Base-by-base conservation (phyloP, 129 eudicot species). In the Helianthus tuberosus region DNA sequence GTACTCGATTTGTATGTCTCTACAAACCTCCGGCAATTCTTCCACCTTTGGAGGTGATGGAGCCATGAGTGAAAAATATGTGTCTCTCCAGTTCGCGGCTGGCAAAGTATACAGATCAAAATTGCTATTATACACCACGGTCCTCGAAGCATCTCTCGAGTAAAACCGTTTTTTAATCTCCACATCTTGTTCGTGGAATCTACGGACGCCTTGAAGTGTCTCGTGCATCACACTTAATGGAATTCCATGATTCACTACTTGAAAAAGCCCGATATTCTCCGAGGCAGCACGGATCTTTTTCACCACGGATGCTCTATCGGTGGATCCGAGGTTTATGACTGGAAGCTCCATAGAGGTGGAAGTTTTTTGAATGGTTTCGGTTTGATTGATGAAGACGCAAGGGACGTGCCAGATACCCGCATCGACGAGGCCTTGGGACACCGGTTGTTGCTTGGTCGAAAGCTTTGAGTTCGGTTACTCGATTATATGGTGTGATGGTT, bases 191-290 rank as follows among this genome's bases (percentile, higher is more conserved):
- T 50, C 66, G 15, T 71, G 23, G 64, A 78, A 78, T 27, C 72
- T 63, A 25, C 66, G 72, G 0, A 78, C 59, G 15, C 77, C 82
- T 70, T 43, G 54, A 66, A 88, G 49, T 80, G 77, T 55, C 62
- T 86, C 83, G 36, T 83, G 73, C 83, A 83, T 15, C 2, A 83
- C 80, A 9, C 41, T 27, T 8, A 62, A 44, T 0, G 91, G 95
- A 51, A 86, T 81, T 14, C 89, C 85, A 27, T 86, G 95, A 47
- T 88, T 88, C 27, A 83, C 78, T 64, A 86, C 78, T 65, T 86
- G 95, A 52, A 88, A 88, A 60, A 88, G 79, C 0, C 95, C 95
- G 66, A 75, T 68, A 0, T 25, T 76, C 77, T 76, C 81, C 0
- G 79, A 75, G 3, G 90, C 85, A 1, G 9, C 54, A 29, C 62